A percentile compares a stretch with the other conserved stretches of the same genome.
These are phyloP conservation scores for Colletotrichum aenigma DNA, from an alignment of 2,329 filamentous ascomycete species.

Conservation along the genomic window DNA sequence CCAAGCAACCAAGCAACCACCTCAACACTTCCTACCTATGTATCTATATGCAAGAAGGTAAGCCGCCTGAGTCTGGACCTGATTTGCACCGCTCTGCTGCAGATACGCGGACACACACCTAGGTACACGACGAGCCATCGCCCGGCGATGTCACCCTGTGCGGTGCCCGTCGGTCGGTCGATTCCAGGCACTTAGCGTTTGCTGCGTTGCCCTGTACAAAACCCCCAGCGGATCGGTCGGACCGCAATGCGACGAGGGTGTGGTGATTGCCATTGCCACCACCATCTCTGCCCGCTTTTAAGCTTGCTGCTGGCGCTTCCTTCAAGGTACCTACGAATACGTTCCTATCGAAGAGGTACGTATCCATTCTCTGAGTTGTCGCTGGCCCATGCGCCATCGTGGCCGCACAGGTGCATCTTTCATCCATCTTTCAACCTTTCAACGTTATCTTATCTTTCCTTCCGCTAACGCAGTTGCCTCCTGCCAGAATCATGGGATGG, in stretches of 20 bases:
- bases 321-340: not conserved
- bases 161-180: not conserved
- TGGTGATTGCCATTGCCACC: not conserved
- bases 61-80: not conserved
- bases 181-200: not conserved
- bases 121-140: not conserved
- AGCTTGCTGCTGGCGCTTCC: not conserved
- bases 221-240: constrained; percentile 2
- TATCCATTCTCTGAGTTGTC: not conserved
- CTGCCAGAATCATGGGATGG: not conserved
- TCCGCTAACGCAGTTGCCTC: not conserved
- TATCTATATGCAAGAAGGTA: not conserved
- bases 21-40: too few species aligned
- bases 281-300: not conserved
- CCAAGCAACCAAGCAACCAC: not conserved
- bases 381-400: not conserved
- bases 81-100: not conserved
- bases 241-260: not conserved
- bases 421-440: not conserved
- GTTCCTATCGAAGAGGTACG: not conserved
- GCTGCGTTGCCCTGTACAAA: not conserved
- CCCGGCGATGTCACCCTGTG: not conserved
- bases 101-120: not conserved
- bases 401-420: not conserved
- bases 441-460: constrained; percentile 4